Evolutionary conservation across 2,329 filamentous ascomycete species (phyloP).

Genomic region (Erysiphe pisi): DNA sequence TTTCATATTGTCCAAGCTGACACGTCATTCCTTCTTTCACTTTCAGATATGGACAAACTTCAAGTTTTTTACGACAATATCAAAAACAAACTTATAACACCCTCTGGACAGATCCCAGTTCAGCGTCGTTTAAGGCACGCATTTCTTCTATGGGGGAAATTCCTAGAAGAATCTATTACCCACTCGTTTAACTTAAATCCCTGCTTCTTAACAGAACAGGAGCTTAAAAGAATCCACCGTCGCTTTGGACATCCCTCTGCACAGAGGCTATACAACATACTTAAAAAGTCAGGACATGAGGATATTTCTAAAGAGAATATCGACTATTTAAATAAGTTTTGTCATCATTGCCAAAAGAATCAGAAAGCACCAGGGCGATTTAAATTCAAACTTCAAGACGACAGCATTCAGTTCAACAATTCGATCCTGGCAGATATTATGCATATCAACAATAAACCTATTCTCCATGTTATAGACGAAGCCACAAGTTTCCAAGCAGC

Average conservation of each 20-base stretch:
- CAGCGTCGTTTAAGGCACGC: not conserved
- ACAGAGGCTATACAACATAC: not conserved
- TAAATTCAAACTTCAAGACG: conserved; percentile 13
- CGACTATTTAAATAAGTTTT: not conserved
- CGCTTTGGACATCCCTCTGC: not conserved
- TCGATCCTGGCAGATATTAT: conserved; percentile 22
- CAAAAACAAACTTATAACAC: not conserved
- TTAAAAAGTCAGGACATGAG: not conserved
- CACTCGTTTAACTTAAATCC: not conserved
- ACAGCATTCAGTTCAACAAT: not conserved
- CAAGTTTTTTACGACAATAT: conserved; percentile 5
- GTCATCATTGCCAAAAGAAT: conserved; percentile 6
- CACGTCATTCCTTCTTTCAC: conserved; percentile 12
- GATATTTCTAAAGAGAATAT: not conserved
- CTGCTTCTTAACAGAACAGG: conserved; percentile 2
- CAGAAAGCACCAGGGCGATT: not conserved
- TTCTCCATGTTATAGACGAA: conserved; percentile 21
- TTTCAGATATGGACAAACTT: conserved; percentile 25
- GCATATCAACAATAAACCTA: conserved; percentile 6
- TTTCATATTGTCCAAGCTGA: conserved; percentile 18
- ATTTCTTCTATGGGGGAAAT: conserved; percentile 11
- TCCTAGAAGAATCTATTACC: not conserved
- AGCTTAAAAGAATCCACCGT: conserved; percentile 3
- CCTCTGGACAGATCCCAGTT: not conserved
- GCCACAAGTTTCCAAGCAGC: not conserved